These are phyloP conservation scores for Gracilaria domingensis DNA, from an alignment of 23 red algal genomes.

Conservation along the genomic window DNA sequence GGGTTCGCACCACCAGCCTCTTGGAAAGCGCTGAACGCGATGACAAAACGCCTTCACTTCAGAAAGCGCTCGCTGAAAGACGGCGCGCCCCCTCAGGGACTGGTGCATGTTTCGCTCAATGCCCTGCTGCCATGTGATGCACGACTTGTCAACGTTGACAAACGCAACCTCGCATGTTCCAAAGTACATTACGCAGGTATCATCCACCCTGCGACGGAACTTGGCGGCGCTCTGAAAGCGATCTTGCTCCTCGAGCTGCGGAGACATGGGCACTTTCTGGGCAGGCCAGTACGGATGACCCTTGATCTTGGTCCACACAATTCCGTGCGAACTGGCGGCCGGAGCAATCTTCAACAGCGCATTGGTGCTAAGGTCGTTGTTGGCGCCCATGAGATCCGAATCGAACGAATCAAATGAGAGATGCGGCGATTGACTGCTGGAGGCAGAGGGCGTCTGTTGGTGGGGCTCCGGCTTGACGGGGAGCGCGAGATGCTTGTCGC, in stretches of 20 bases:
- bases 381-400: conserved; percentile 12
- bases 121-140: conserved; percentile 59
- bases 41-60: conserved; percentile 68
- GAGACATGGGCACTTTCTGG: conserved; percentile 40
- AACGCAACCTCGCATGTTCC: conserved; percentile 74
- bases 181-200: conserved; percentile 83
- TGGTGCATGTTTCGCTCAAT: conserved; percentile 44
- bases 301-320: conserved; percentile 85
- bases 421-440: not conserved
- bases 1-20: conserved; percentile 76
- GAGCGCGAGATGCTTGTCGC: not conserved
- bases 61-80: conserved; percentile 61
- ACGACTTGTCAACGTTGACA: conserved; percentile 38
- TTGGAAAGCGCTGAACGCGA: conserved; percentile 42
- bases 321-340: conserved; percentile 1
- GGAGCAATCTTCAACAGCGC: conserved; percentile 39
- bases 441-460: not conserved
- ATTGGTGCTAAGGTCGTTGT: conserved; percentile 33
- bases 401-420: not conserved
- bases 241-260: conserved; percentile 11
- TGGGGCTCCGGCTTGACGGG: not conserved
- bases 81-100: conserved; percentile 7
- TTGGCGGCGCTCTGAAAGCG: conserved; percentile 44
- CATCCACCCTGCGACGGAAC: conserved; percentile 41
- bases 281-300: conserved; percentile 79